Evolutionary conservation across 495 filamentous ascomycete genomes (phyloP).

Genomic region (Venustampulla echinocandica): DNA sequence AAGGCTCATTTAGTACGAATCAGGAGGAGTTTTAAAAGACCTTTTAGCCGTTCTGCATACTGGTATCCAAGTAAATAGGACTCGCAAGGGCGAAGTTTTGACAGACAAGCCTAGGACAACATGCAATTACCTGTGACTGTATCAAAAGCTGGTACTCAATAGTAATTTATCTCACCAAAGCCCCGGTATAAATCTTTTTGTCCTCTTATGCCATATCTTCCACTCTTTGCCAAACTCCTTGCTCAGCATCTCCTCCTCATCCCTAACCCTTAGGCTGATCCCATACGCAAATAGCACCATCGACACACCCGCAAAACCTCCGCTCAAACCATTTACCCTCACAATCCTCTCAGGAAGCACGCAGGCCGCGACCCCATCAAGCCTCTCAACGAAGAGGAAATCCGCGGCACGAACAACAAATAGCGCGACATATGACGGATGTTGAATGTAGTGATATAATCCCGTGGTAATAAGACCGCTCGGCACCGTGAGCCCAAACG

Average conservation of each 20-base stretch:
- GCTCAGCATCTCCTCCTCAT: conserved; percentile 17
- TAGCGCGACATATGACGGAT: conserved; percentile 39
- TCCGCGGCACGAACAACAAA: neutral
- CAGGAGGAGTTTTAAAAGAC: too few species aligned
- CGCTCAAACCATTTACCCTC: neutral
- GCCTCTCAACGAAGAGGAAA: neutral
- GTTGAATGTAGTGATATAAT: conserved; percentile 37
- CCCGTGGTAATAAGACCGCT: conserved; percentile 34
- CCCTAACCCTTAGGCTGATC: neutral
- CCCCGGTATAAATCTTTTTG: conserved; percentile 14
- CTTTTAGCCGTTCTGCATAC: too few species aligned
- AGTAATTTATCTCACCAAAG: conserved; percentile 23
- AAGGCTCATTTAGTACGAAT: too few species aligned
- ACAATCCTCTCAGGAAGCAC: conserved; percentile 4
- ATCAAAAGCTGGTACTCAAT: too few species aligned
- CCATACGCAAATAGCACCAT: neutral
- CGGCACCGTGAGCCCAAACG: conserved; percentile 37
- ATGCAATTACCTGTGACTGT: too few species aligned
- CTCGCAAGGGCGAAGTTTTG: too few species aligned
- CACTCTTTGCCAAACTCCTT: conserved; percentile 16
- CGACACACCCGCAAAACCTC: neutral
- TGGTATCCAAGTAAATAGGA: too few species aligned
- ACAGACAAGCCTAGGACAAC: too few species aligned
- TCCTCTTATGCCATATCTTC: conserved; percentile 14
- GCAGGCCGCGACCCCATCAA: conserved; percentile 9